Evolutionary conservation across 148 eudicot genomes (phyloP).

Genomic region (Fagopyrum esculentum): DNA sequence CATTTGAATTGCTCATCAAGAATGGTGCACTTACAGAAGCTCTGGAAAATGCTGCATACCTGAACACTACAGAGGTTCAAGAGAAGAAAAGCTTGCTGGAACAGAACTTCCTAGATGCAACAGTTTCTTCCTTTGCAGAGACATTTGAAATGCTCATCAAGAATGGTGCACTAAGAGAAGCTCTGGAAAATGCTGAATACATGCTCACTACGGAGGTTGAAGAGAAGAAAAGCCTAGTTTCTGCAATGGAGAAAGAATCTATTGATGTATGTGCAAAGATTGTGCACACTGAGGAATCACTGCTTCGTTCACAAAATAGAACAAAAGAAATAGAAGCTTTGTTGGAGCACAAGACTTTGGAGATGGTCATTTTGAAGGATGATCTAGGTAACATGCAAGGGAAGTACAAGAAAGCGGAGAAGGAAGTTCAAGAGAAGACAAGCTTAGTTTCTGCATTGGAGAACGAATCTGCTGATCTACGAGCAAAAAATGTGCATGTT

Average conservation of each 20-base stretch:
- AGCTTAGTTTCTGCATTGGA: slow-evolving; percentile 16
- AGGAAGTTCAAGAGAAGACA: slow-evolving; percentile 17
- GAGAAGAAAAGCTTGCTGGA: slow-evolving; percentile 20
- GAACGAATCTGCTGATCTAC: slow-evolving; percentile 20
- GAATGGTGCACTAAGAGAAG: too few relatives aligned
- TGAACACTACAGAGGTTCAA: slow-evolving; percentile 32
- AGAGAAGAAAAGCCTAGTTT: background rate
- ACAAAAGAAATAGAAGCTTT: slow-evolving; percentile 30
- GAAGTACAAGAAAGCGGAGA: slow-evolving; percentile 21
- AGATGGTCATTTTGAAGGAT: slow-evolving; percentile 26
- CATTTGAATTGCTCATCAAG: slow-evolving; percentile 31
- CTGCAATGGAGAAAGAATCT: slow-evolving; percentile 19
- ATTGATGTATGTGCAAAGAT: slow-evolving; percentile 12
- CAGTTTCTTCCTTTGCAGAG: too few relatives aligned
- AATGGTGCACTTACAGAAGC: slow-evolving; percentile 33
- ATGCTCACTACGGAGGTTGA: too few relatives aligned
- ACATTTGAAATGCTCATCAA: too few relatives aligned
- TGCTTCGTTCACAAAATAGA: slow-evolving; percentile 24
- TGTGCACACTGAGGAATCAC: background rate
- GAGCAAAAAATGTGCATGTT: background rate
- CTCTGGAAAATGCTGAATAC: too few relatives aligned
- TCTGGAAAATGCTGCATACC: slow-evolving; percentile 27
- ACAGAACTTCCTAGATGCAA: too few relatives aligned
- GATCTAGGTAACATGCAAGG: slow-evolving; percentile 20
- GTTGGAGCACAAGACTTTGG: slow-evolving; percentile 28